Base-by-base conservation (phyloP, 1,284 basidiomycete genomes). In the Microbotryum intermedium region DNA sequence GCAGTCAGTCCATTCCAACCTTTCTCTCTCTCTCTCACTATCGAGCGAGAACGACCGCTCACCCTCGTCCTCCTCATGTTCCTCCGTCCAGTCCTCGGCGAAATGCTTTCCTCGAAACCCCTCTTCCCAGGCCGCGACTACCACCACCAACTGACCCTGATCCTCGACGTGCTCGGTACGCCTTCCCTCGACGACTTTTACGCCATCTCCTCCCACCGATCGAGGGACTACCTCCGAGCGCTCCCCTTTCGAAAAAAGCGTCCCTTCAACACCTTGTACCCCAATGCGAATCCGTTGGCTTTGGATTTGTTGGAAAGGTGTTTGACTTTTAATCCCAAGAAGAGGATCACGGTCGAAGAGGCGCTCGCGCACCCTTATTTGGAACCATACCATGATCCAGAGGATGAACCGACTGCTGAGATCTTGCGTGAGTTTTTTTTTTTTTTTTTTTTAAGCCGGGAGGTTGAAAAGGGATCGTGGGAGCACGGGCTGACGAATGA, bases 61-160 rank as follows among this genome's bases (percentile, higher is more conserved):
- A 8, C 16, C 46, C 25, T 2, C 6, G 9, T 28, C 7, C n/a
- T 4, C 18, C 6, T 10, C 21, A 30, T 21, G 4, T 20, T n/a
- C 7, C 26, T 6, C 47, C 30, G 1, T 26, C 11, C 53, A 30
- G 91, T 97, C 72, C 81, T 97, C 30, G 94, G 91, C 4, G 93
- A 97, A 78, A 97, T 97, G 92, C 79, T 97, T 7, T 88, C 85
- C 9, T 89, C 90, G 34, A 65, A 65, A 45, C 90, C 92, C 0
- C 80, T 97, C n/a, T 97, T 97, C 80, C 93, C 93, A 0, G 93
- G 93, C 23, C 83, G 90, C 29, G 93, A 97, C 77, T 97, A 75
- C 58, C 77, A 78, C 59, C 77, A 79, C 65, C 77, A 83, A 68
- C 75, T 83, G 21, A 78, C 78, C 4, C 72, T 82, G 45, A 83